A percentile compares a stretch with the other conserved stretches of the same genome.
These are phyloP conservation scores for Rubia yunnanensis DNA, from an alignment of 257 asterid species.

Conservation along the genomic window DNA sequence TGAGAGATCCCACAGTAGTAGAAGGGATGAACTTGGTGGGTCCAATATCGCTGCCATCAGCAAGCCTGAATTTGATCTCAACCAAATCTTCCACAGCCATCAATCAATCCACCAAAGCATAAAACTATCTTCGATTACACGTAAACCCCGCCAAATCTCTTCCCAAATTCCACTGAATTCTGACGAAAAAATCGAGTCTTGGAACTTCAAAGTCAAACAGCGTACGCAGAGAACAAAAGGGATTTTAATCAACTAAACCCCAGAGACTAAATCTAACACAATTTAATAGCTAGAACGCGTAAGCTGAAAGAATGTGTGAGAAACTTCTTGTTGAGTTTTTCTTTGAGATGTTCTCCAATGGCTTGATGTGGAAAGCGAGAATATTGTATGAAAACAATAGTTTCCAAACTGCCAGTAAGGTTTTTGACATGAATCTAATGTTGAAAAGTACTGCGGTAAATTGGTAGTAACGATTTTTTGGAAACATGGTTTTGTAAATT, in stretches of 20 bases:
- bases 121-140: not conserved
- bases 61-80: constrained; percentile 86
- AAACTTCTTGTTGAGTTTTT: constrained; percentile 20
- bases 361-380: constrained; percentile 23
- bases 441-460: not conserved
- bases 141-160: not conserved
- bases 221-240: constrained; percentile 4
- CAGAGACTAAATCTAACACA: constrained; percentile 1
- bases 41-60: constrained; percentile 92
- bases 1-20: constrained; percentile 68
- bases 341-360: constrained; percentile 19
- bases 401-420: constrained; percentile 2
- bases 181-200: not conserved
- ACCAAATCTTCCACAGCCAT: constrained; percentile 90
- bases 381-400: not conserved
- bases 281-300: constrained; percentile 2
- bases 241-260: constrained; percentile 6
- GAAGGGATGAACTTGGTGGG: constrained; percentile 64
- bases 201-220: not conserved
- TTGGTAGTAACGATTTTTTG: not conserved
- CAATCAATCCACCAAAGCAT: not conserved
- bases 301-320: constrained; percentile 22
- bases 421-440: constrained; percentile 3
- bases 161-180: constrained; percentile 14
- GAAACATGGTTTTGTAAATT: no score